phyloP scores from a whole-genome alignment of 768 basidiomycete species.

The Leccinum pellstonianum region DNA sequence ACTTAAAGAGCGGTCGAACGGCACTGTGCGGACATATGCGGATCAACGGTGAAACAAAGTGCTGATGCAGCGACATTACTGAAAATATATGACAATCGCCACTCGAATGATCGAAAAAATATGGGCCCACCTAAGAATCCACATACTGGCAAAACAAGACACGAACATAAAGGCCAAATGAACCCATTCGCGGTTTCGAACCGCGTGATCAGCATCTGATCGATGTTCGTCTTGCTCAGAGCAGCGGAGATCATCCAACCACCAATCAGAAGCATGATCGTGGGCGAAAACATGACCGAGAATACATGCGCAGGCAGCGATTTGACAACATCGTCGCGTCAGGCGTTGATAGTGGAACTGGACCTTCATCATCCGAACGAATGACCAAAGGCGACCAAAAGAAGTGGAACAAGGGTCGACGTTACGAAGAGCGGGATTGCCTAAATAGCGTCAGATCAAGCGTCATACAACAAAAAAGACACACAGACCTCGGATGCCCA shows the following conservation, averaged over 20 bases:
- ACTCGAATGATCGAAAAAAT: neutral
- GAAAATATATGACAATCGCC: slow-evolving; percentile 7
- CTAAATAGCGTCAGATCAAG: slow-evolving; percentile 38
- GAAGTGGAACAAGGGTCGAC: slow-evolving; percentile 61
- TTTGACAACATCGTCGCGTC: too few relatives aligned
- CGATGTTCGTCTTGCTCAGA: too few relatives aligned
- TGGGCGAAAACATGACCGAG: too few relatives aligned
- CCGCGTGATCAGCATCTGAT: too few relatives aligned
- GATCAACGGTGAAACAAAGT: slow-evolving; percentile 90
- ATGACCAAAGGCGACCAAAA: slow-evolving; percentile 67
- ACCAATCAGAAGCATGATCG: too few relatives aligned
- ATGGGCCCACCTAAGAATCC: neutral
- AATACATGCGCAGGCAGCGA: too few relatives aligned
- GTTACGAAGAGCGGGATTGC: slow-evolving; percentile 97
- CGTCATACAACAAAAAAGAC: neutral
- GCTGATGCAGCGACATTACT: slow-evolving; percentile 98
- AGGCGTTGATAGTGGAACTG: too few relatives aligned
- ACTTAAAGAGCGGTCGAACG: too few relatives aligned
- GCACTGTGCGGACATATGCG: slow-evolving; percentile 52
- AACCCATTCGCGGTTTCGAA: too few relatives aligned
- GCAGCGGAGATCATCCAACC: too few relatives aligned
- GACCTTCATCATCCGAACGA: slow-evolving; percentile 30
- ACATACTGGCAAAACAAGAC: neutral
- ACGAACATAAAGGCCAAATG: too few relatives aligned
- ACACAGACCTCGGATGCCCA: slow-evolving; percentile 88